phyloP scores from a whole-genome alignment of 2,329 filamentous ascomycete genomes.

The Phyllosticta citriasiana region DNA sequence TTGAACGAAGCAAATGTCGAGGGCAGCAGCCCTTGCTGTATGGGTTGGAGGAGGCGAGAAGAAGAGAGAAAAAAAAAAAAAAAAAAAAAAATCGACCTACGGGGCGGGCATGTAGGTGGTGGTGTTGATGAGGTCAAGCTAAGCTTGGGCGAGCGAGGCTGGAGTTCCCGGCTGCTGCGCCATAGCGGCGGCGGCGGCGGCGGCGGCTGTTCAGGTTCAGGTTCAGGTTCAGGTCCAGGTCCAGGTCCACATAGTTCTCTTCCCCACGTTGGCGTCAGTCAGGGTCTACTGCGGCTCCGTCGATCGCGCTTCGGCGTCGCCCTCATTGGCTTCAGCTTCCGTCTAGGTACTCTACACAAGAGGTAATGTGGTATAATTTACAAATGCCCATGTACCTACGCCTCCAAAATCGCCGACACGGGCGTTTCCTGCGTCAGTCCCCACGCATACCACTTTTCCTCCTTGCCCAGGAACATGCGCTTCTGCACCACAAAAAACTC shows the following conservation, averaged over 20 bases:
- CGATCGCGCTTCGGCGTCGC: not conserved
- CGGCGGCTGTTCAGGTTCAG: too few relatives aligned
- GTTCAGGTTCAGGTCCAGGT: too few relatives aligned
- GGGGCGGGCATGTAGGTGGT: not conserved
- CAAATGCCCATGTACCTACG: not conserved
- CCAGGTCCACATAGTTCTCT: not conserved
- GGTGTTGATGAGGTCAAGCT: not conserved
- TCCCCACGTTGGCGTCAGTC: not conserved
- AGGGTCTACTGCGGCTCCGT: not conserved
- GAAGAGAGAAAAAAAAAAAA: too few relatives aligned
- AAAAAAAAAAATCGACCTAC: too few relatives aligned
- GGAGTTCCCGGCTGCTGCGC: too few relatives aligned
- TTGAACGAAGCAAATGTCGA: not conserved
- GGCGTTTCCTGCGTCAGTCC: conserved; percentile 49
- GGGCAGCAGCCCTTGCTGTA: not conserved
- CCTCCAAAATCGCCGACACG: conserved; percentile 1
- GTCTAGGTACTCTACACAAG: not conserved
- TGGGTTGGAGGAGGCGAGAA: not conserved
- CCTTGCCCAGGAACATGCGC: conserved; percentile 36
- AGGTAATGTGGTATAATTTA: not conserved
- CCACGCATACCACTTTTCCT: conserved; percentile 53
- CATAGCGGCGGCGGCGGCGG: too few relatives aligned
- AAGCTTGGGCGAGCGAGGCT: too few relatives aligned
- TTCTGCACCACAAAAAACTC: conserved; percentile 58
- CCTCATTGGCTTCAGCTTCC: not conserved